Conservation (phyloP, 2,329 filamentous ascomycete species). For the Beauveria varroae region DNA sequence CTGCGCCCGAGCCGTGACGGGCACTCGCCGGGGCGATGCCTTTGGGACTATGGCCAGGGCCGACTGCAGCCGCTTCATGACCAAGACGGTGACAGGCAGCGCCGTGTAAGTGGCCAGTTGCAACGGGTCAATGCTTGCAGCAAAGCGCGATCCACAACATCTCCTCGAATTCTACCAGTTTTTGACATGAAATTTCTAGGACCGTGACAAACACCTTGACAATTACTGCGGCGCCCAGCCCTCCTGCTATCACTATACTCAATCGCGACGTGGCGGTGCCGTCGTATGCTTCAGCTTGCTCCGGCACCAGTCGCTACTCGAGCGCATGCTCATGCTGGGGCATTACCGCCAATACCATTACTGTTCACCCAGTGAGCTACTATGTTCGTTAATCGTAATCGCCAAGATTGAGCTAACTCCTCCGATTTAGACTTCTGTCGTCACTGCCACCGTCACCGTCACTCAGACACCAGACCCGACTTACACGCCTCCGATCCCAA, state of each 20-base stretch:
- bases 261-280: slow-evolving; percentile 12
- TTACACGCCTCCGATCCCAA: not conserved
- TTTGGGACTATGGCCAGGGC: not conserved
- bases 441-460: slow-evolving; percentile 3
- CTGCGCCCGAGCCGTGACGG: slow-evolving; percentile 11
- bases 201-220: not conserved
- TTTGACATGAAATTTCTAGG: not conserved
- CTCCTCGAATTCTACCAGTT: no score
- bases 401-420: not conserved
- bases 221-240: not conserved
- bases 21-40: slow-evolving; percentile 1
- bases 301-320: slow-evolving; percentile 14
- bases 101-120: not conserved
- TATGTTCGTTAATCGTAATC: no score
- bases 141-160: not conserved
- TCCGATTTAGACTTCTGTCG: not conserved
- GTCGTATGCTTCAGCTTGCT: slow-evolving; percentile 20
- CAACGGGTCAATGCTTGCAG: not conserved
- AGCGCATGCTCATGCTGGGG: slow-evolving; percentile 24
- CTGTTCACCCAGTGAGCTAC: slow-evolving; percentile 2
- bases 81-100: not conserved
- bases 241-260: not conserved
- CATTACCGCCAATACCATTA: slow-evolving; percentile 15
- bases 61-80: slow-evolving; percentile 9
- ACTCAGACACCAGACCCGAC: not conserved